Conservation (phyloP, 345 rosid genomes). For the Hypericum androsaemum region DNA sequence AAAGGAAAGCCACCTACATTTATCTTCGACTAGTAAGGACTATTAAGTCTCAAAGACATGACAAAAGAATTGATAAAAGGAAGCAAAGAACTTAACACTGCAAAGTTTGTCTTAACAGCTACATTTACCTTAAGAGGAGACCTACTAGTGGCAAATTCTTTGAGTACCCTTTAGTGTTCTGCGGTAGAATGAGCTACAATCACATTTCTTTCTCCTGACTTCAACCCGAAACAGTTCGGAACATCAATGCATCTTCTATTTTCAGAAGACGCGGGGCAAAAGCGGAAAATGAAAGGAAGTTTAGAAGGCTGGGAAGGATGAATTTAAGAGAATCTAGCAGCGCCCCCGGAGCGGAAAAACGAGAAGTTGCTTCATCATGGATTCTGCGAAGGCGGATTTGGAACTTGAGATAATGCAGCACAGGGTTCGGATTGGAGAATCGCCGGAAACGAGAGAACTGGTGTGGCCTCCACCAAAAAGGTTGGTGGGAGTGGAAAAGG, state of each 20-base stretch:
- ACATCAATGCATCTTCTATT: slow-evolving; percentile 41
- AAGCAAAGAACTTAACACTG: slow-evolving; percentile 17
- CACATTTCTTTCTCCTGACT: slow-evolving; percentile 35
- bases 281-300: slow-evolving; percentile 5
- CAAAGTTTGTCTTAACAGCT: slow-evolving; percentile 18
- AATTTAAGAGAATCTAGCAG: slow-evolving; percentile 28
- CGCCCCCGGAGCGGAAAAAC: slow-evolving; percentile 27
- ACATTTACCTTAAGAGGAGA: slow-evolving; percentile 27
- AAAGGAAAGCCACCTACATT: slow-evolving; percentile 10
- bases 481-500: slow-evolving; percentile 30
- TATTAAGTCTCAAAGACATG: slow-evolving; percentile 24
- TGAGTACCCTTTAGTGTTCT: slow-evolving; percentile 37
- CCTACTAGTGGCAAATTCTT: slow-evolving; percentile 33
- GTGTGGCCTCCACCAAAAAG: slow-evolving; percentile 30
- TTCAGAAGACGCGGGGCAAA: slow-evolving; percentile 23
- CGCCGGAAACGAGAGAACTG: slow-evolving; percentile 19
- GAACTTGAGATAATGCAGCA: slow-evolving; percentile 15
- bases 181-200: slow-evolving; percentile 50
- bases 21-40: slow-evolving; percentile 13
- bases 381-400: slow-evolving; percentile 25
- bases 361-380: slow-evolving; percentile 32
- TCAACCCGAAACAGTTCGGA: slow-evolving; percentile 39
- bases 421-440: slow-evolving; percentile 23
- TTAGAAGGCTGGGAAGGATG: slow-evolving; percentile 15
- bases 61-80: slow-evolving; percentile 42